Base-by-base conservation (phyloP, 805 yeast genomes). In the Clavispora fructus region DNA sequence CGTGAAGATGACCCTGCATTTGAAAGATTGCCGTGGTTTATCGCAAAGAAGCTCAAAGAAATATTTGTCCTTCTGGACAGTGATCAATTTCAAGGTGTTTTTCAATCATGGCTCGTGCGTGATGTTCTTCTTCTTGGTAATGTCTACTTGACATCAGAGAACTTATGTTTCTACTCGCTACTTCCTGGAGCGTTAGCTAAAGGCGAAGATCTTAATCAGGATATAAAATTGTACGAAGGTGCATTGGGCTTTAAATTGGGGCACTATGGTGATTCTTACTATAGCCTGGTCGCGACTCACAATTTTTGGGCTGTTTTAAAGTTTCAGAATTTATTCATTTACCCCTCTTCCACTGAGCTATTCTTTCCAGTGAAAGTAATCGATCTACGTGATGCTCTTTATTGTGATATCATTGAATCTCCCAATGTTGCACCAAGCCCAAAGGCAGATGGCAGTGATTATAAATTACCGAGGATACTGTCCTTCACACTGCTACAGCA, bases 111-210 rank as follows among this genome's bases (percentile, higher is more conserved):
- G 96, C 68, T 91, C 32, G 70, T 89, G 47, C 78, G 82, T 49
- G 95, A 87, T 56, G 94, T 91, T 0, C 68, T 92, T 26, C 67
- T 90, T 25, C 97, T 89, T 63, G 98, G 98, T 2, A 91, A 86
- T 56, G 62, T 90, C 14, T 85, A 85, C 55, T 63, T 92, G 25
- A 90, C 97, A 1, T 64, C 71, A 38, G 68, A 74, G 13, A 78
- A 79, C 50, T 60, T 91, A 6, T 65, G 88, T 39, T 92, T 87
- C 59, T 85, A 85, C 66, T 94, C 97, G 0, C 82, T 80, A 54
- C 63, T 92, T 9, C 96, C 97, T 0, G 54, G 54, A 4, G 54
- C 45, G 48, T 40, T 48, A 25, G 41, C 51, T 12, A 47, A 33
- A 23, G 42, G 43, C 1, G 55, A 52, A 26, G 45, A 48, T 17